Evolutionary conservation across 192 early-diverging fungal species (phyloP), one percentile per base, ranked within the genome.

Genomic region (Coemansia sp.): DNA sequence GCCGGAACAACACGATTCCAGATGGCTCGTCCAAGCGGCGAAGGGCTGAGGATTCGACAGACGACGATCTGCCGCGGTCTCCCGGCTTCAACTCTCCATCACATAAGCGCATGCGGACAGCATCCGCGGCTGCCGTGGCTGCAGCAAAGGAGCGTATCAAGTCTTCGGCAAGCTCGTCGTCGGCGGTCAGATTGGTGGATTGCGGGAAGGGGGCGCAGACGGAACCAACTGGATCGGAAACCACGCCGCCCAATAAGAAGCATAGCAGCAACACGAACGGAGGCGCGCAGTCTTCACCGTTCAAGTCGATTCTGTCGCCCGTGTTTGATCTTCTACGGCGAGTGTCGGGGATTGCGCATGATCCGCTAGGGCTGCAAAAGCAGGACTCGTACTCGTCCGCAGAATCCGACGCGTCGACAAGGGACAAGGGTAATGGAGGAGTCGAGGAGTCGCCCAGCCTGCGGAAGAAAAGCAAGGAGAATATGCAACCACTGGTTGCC

Each of bases 231-330:
- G 46, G 3, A 20, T 33, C 35, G 42, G 15, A 45, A 46, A 46
- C 42, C 2, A 23, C 42, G 34, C 53, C 23, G 6, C 8, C 59
- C 19, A 29, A 46, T 19, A 19, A 63, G 0, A 14, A 36, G 32
- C 53, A 57, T 20, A 19, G 40, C 9, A 40, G n/a, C 43, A 36
- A 42, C 53, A 32, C 8, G n/a, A 65, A 60, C 33, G 49, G 49
- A 22, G 23, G 23, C 7, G 49, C 49, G 5, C 46, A 71, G 52
- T 56, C 77, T 5, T 81, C 82, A 25, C 78, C 82, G 43, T 62
- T 83, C 15, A 83, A 83, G 49, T 48, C 74, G 2, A 73, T 80
- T 20, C 40, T 83, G 42, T 64, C 74, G 55, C 82, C 82, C 5
- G 71, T 76, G 48, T 41, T 72, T 29, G 73, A 61, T 25, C 60